Evolutionary conservation across 495 filamentous ascomycete species (phyloP), one percentile per base, ranked within the genome.

Genomic region (Neurospora sp.): DNA sequence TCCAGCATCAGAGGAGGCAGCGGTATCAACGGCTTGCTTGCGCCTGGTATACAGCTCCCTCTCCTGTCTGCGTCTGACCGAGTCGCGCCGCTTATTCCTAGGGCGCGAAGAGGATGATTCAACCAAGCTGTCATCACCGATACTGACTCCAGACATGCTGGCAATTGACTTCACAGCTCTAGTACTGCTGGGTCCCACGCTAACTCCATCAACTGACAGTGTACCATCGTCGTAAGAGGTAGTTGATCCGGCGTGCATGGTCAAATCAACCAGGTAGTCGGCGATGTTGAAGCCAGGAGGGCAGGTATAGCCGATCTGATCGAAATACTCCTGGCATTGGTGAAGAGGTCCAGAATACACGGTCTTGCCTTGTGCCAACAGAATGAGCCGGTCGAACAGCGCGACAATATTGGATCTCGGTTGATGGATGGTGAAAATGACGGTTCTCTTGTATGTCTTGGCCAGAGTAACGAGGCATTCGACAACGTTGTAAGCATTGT

Each of bases 361-460:
- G 3, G 92, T 92, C 77, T 90, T 92, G 42, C 96, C 96, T 76
- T 92, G 90, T 9, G 96, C 96, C 41, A 99, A 85, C 20, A 99
- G 89, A 74, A 99, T 89, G 20, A 99, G 86, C 72, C 95, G 90
- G 79, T 99, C 96, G 77, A 99, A 99, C 39, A 99, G 87, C n/a
- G 96, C 96, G 39, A 98, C 96, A 76, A 99, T 99, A 77, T 99
- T 99, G n/a, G 96, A 98, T 73, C 97, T 88, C n/a, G 96, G 96
- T 76, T 99, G 96, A 82, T 99, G 96, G 75, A 99, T 99, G 6
- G 96, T 99, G 85, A 99, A 98, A 72, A 99, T 92, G 73, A 99
- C 93, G 1, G 96, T 99, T 69, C 96, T 88, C 79, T 97, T 94
- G 84, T 98, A 98, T 39, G 90, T 95, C 85, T 96, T 97, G 20